Conservation (phyloP, 257 asterid species). For the Pogostemon cablin region DNA sequence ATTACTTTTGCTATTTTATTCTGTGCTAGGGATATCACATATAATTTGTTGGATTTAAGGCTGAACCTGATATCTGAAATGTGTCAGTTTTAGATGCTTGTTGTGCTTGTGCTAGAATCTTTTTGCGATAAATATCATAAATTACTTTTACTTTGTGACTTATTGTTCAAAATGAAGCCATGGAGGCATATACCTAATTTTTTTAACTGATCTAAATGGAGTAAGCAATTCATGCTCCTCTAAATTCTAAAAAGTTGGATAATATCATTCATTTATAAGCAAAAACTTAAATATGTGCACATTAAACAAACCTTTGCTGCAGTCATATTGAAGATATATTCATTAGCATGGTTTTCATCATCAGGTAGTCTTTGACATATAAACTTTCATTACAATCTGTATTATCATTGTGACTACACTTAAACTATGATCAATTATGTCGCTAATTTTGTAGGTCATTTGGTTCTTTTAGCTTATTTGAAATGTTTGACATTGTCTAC, state of each 20-base stretch:
- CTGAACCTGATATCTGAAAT: neutral
- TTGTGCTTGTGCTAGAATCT: conserved; percentile 7
- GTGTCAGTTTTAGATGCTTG: neutral
- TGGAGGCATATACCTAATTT: neutral
- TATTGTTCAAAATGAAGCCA: neutral
- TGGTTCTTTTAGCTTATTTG: neutral
- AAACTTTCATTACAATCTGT: neutral
- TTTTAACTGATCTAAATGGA: neutral
- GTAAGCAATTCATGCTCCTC: neutral
- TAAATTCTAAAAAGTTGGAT: neutral
- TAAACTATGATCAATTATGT: neutral
- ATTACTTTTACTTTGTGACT: neutral
- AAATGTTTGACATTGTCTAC: neutral
- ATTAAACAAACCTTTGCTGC: neutral
- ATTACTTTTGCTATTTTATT: neutral
- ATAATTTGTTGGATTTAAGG: neutral
- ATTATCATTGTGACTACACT: neutral
- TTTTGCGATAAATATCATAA: neutral
- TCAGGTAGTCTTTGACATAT: neutral
- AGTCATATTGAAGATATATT: neutral
- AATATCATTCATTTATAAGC: neutral
- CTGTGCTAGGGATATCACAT: neutral
- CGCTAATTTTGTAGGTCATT: neutral
- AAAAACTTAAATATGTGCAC: neutral
- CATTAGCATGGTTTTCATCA: too few relatives aligned